Percentiles rank a stretch among this genome's conserved stretches.
phyloP scores from a whole-genome alignment of 257 asterid species.

The Gentiana dahurica region DNA sequence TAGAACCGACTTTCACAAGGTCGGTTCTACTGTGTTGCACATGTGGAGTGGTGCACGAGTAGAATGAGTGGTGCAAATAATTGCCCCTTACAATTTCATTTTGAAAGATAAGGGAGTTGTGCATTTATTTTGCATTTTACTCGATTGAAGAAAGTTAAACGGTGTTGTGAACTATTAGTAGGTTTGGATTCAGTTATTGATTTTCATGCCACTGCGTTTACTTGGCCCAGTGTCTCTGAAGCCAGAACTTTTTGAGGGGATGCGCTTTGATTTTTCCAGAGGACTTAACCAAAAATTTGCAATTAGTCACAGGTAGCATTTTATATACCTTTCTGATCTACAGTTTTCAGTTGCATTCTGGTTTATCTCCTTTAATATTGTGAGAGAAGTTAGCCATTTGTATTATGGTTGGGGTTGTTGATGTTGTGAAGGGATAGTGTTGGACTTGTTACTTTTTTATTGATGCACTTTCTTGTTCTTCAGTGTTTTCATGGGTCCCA shows the following conservation, averaged over 20 bases:
- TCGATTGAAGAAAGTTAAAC: background rate
- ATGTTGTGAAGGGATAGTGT: background rate
- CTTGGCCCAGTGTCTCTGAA: constrained; percentile 78
- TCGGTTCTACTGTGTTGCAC: too few relatives aligned
- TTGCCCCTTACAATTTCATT: too few relatives aligned
- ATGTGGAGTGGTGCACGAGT: too few relatives aligned
- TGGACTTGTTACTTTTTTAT: background rate
- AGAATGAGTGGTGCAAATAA: too few relatives aligned
- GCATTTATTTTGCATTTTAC: background rate
- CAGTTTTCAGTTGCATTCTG: background rate
- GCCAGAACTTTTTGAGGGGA: constrained; percentile 96
- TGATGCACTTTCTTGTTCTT: constrained; percentile 7
- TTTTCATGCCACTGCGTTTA: too few relatives aligned
- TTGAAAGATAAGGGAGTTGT: background rate
- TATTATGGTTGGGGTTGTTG: background rate
- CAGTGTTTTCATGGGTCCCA: constrained; percentile 96
- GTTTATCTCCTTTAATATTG: background rate
- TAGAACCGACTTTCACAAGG: too few relatives aligned
- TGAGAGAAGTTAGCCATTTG: background rate
- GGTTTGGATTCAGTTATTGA: background rate
- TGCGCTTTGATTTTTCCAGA: constrained; percentile 93
- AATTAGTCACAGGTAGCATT: constrained; percentile 81
- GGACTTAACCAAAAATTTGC: constrained; percentile 84
- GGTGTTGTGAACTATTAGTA: constrained; percentile 1
- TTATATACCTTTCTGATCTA: constrained; percentile 8